These are phyloP conservation scores for Diplodia corticola DNA, from an alignment of 2,329 filamentous ascomycete genomes.

Conservation along the genomic window DNA sequence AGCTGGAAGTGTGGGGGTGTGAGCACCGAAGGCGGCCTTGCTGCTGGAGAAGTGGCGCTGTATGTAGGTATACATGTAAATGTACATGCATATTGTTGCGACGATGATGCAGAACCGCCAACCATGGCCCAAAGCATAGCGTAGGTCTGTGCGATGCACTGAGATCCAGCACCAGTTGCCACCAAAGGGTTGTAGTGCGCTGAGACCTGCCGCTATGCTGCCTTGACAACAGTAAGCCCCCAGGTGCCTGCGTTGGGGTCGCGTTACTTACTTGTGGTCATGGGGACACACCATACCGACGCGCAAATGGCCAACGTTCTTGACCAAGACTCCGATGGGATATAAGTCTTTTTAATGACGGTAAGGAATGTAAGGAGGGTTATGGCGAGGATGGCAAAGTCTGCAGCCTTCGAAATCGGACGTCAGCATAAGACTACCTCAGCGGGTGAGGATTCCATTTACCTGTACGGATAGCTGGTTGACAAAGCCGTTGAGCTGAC, in stretches of 20 bases:
- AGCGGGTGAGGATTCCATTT: background rate
- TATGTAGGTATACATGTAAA: conserved; percentile 45
- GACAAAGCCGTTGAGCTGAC: conserved; percentile 47
- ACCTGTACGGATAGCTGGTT: conserved; percentile 51
- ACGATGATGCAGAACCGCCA: conserved; percentile 50
- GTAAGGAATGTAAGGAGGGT: conserved; percentile 47
- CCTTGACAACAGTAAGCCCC: conserved; percentile 1
- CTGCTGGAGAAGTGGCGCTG: conserved; percentile 16
- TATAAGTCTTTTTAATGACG: conserved; percentile 39
- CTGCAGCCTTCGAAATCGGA: conserved; percentile 29
- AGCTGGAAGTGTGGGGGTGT: background rate
- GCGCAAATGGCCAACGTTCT: conserved; percentile 40
- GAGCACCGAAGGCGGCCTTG: background rate
- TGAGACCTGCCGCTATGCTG: conserved; percentile 10
- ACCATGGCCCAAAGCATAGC: conserved; percentile 49
- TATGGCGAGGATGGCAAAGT: conserved; percentile 49
- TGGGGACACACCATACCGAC: conserved; percentile 45
- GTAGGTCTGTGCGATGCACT: conserved; percentile 39
- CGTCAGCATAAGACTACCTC: background rate
- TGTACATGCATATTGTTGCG: conserved; percentile 44
- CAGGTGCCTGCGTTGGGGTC: background rate
- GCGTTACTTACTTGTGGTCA: conserved; percentile 38
- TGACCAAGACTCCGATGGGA: conserved; percentile 33
- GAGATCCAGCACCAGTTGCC: conserved; percentile 55
- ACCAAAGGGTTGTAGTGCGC: conserved; percentile 41